Percentiles rank a stretch among this genome's conserved stretches.
phyloP scores from a whole-genome alignment of 352 stramenopile species.

The Globisporangium canariense region DNA sequence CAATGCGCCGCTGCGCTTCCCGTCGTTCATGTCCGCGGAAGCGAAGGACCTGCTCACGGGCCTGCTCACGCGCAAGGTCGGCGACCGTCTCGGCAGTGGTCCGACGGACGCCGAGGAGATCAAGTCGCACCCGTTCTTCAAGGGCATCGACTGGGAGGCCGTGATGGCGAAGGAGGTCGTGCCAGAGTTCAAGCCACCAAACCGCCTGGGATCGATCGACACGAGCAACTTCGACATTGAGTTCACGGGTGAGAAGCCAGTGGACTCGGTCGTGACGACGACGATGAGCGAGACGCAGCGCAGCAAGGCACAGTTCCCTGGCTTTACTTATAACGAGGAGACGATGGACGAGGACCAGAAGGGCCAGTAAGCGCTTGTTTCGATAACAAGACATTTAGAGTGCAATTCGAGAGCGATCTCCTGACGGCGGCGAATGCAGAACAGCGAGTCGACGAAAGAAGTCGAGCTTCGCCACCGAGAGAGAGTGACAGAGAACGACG shows the following conservation, averaged over 20 bases:
- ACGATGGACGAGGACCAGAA: slow-evolving; percentile 86
- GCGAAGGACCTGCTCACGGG: slow-evolving; percentile 83
- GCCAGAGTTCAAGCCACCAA: slow-evolving; percentile 91
- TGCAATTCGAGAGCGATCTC: slow-evolving; percentile 6
- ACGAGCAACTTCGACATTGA: slow-evolving; percentile 94
- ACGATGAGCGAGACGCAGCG: slow-evolving; percentile 88
- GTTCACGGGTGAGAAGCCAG: slow-evolving; percentile 90
- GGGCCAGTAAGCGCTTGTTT: slow-evolving; percentile 50
- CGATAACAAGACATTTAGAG: slow-evolving; percentile 13
- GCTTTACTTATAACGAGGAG: slow-evolving; percentile 89
- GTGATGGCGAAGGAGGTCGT: slow-evolving; percentile 86
- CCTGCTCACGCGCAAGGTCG: slow-evolving; percentile 86
- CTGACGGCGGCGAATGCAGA: background rate
- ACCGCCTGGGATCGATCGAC: slow-evolving; percentile 87
- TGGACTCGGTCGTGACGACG: slow-evolving; percentile 89
- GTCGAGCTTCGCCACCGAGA: background rate
- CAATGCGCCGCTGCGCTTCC: slow-evolving; percentile 84
- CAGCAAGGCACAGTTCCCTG: slow-evolving; percentile 89
- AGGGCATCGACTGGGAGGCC: slow-evolving; percentile 89
- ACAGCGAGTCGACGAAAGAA: slow-evolving; percentile 2
- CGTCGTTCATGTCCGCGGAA: slow-evolving; percentile 89
- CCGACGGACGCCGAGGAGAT: slow-evolving; percentile 90
- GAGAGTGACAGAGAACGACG: slow-evolving; percentile 7
- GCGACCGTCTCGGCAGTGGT: slow-evolving; percentile 83
- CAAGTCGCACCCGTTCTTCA: slow-evolving; percentile 92